These are phyloP conservation scores for Camellia japonica DNA, from an alignment of 148 eudicot species.

Conservation along the genomic window DNA sequence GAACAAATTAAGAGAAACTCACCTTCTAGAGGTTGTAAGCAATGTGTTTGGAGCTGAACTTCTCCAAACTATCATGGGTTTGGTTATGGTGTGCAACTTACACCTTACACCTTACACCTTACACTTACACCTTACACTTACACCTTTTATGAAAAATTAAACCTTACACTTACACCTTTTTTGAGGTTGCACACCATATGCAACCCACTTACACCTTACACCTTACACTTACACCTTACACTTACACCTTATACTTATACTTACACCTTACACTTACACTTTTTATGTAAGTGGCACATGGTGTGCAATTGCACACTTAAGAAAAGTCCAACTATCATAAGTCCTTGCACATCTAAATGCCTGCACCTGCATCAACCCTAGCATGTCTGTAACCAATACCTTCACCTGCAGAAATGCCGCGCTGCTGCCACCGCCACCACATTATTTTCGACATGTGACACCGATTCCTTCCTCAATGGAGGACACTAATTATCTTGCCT, in stretches of 20 bases:
- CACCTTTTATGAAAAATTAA: no score
- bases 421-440: conserved; percentile 11
- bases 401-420: conserved; percentile 52
- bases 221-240: no score
- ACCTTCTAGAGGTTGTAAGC: conserved; percentile 84
- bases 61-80: conserved; percentile 84
- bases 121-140: no score
- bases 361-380: conserved; percentile 81
- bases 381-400: conserved; percentile 83
- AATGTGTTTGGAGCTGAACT: conserved; percentile 64
- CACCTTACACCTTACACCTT: no score
- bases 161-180: no score
- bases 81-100: no score
- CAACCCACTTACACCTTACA: no score
- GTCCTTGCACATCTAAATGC: conserved; percentile 75
- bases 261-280: no score
- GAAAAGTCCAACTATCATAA: conserved; percentile 65
- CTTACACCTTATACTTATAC: no score
- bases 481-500: conserved; percentile 25
- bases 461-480: conserved; percentile 14
- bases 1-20: not conserved
- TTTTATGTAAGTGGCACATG: no score
- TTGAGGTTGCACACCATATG: no score
- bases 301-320: no score
- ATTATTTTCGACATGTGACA: conserved; percentile 31